phyloP scores from a whole-genome alignment of 306 rosid species.

The Fragaria nilgerrensis region DNA sequence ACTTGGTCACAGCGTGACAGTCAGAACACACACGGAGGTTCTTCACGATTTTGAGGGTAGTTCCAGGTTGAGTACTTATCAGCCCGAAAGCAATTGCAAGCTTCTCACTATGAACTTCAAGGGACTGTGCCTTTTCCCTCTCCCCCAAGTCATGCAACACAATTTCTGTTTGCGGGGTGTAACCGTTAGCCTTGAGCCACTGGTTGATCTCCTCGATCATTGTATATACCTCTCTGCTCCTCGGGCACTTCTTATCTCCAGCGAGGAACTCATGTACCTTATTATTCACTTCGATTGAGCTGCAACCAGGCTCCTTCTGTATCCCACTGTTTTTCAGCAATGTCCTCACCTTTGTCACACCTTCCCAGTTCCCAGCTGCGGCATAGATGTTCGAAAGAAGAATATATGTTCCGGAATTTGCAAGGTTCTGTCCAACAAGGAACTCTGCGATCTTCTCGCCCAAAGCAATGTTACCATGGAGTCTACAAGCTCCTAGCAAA shows the following conservation, averaged over 20 bases:
- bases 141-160: constrained; percentile 73
- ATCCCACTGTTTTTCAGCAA: constrained; percentile 71
- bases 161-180: constrained; percentile 54
- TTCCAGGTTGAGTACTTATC: constrained; percentile 58
- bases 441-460: constrained; percentile 73
- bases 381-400: constrained; percentile 81
- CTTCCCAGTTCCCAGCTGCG: constrained; percentile 64
- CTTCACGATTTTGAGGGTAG: constrained; percentile 65
- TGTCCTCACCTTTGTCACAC: constrained; percentile 65
- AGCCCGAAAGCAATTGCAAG: constrained; percentile 86
- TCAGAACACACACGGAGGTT: constrained; percentile 74
- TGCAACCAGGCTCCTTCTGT: constrained; percentile 85
- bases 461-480: constrained; percentile 52
- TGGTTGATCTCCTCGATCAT: constrained; percentile 62
- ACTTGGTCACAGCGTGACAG: constrained; percentile 75
- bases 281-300: constrained; percentile 66
- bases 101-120: constrained; percentile 83
- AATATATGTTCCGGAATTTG: constrained; percentile 74
- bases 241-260: constrained; percentile 63
- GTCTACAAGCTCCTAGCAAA: constrained; percentile 75
- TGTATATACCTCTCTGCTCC: constrained; percentile 54
- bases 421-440: constrained; percentile 51
- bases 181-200: constrained; percentile 60
- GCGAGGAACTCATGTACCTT: constrained; percentile 77
- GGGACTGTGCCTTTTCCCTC: constrained; percentile 59